Conservation (phyloP, 768 basidiomycete species). For the Trametopsis cervina region DNA sequence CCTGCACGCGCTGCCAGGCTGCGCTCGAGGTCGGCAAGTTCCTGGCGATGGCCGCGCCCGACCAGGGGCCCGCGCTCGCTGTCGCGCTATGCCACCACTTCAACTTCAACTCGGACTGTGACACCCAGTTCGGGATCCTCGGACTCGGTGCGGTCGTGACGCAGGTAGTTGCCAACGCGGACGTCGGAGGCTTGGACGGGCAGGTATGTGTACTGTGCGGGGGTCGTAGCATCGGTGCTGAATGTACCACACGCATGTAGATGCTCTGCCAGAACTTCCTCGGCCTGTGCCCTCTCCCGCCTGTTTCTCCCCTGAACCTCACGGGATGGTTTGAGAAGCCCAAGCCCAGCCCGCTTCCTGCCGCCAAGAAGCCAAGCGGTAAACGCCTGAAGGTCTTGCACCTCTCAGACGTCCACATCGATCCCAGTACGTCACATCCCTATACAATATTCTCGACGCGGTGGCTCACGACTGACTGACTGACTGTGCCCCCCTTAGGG, state of each 20-base stretch:
- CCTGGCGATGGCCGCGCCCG: constrained; percentile 55
- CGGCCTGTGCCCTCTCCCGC: constrained; percentile 46
- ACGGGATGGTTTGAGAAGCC: constrained; percentile 71
- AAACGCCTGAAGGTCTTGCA: constrained; percentile 67
- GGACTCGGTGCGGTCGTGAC: constrained; percentile 56
- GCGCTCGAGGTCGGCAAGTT: constrained; percentile 59
- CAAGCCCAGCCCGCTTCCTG: constrained; percentile 63
- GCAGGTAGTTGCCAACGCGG: constrained; percentile 64
- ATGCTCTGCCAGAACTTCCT: constrained; percentile 57
- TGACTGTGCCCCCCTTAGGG: constrained; percentile 30
- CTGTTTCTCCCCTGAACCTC: constrained; percentile 53
- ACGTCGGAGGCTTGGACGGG: constrained; percentile 68
- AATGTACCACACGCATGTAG: constrained; percentile 24
- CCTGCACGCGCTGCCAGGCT: constrained; percentile 55
- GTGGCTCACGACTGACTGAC: neutral
- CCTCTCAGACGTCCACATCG: constrained; percentile 72
- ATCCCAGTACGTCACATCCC: constrained; percentile 47
- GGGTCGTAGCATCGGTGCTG: neutral
- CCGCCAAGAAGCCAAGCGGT: constrained; percentile 51
- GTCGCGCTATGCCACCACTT: constrained; percentile 57
- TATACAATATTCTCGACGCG: too few species aligned
- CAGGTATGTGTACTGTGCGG: constrained; percentile 36
- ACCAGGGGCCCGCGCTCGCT: constrained; percentile 48
- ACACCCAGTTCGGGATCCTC: constrained; percentile 36
- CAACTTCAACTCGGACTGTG: constrained; percentile 41